Percentiles rank a stretch among this genome's conserved stretches.
phyloP scores from a whole-genome alignment of 2,329 filamentous ascomycete genomes.

The Aphanoascus verrucosus region DNA sequence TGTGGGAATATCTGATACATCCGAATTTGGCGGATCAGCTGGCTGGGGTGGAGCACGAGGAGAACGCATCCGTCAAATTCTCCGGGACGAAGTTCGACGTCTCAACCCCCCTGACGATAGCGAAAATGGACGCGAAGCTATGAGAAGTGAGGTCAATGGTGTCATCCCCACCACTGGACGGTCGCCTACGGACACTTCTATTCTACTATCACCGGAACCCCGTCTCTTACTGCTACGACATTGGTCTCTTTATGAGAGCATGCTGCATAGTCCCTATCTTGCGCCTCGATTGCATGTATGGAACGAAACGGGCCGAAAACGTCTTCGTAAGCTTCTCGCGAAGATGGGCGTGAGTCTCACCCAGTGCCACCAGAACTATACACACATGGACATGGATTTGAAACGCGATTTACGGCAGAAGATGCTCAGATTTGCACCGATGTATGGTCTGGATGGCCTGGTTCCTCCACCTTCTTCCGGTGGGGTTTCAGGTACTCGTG shows the following conservation, averaged over 20 bases:
- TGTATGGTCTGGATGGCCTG: constrained; percentile 89
- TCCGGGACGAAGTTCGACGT: constrained; percentile 87
- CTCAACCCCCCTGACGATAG: constrained; percentile 66
- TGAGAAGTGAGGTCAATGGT: constrained; percentile 58
- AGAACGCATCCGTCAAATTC: constrained; percentile 69
- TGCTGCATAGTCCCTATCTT: constrained; percentile 93
- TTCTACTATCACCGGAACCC: constrained; percentile 85
- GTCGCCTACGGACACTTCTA: constrained; percentile 82
- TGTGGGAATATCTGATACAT: constrained; percentile 52
- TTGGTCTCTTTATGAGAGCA: constrained; percentile 96
- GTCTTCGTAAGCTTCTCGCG: constrained; percentile 83
- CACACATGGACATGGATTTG: constrained; percentile 96
- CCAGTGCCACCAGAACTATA: constrained; percentile 91
- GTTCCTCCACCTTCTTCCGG: constrained; percentile 69
- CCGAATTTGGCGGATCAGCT: constrained; percentile 43
- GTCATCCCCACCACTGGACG: constrained; percentile 80
- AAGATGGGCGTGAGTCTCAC: constrained; percentile 96
- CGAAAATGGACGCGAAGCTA: constrained; percentile 49
- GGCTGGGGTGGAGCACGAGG: constrained; percentile 77
- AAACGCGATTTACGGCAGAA: constrained; percentile 79
- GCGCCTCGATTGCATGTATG: constrained; percentile 87
- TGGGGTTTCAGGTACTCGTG: constrained; percentile 60
- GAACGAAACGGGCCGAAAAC: constrained; percentile 78
- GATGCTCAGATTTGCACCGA: constrained; percentile 77
- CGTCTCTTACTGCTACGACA: constrained; percentile 86